Base-by-base conservation (phyloP, 331 rosid genomes). In the Quercus phellos region DNA sequence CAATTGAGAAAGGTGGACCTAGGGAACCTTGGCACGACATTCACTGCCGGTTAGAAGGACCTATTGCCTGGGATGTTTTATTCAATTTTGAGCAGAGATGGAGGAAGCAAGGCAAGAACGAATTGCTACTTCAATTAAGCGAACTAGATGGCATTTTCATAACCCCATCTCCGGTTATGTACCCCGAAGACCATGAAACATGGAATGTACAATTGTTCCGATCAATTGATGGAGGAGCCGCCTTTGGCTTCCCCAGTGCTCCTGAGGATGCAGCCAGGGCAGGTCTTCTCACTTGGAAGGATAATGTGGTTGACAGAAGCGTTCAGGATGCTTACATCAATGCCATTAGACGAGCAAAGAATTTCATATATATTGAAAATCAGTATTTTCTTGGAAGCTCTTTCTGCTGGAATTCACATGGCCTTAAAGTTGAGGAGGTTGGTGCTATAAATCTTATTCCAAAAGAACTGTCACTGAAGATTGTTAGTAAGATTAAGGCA, bases 21-120 rank as follows among this genome's bases (percentile, higher is more conserved):
- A 78, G 90, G 58, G 88, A 83, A 61, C 90, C 90, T 29, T 86
- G 90, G 90, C 88, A 86, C 55, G 90, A 86, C 79, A 76, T 81
- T 17, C 90, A 78, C 64, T 84, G 87, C 80, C 54, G 16, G 66
- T 21, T 84, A 46, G 90, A 86, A 78, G 88, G 90, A 51, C 84
- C 76, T 4, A 56, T 86, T 76, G 86, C 90, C 13, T 86, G 90
- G 90, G 90, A 86, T 29, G 90, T 84, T 42, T 50, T 86, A 67
- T 73, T 55, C 76, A 86, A 81, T 61, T 86, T 86, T 19, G 90
- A 86, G 78, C 88, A 86, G 43, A 86, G 90, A 42, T 86, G 90
- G 90, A 81, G 73, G 71, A 86, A 78, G 61, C 90, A 86, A 61
- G 87, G 85, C 12, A 73, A 8, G 59, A 78, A 80, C 75, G 80